phyloP scores from a whole-genome alignment of 345 rosid genomes.

The Sapria himalayana region DNA sequence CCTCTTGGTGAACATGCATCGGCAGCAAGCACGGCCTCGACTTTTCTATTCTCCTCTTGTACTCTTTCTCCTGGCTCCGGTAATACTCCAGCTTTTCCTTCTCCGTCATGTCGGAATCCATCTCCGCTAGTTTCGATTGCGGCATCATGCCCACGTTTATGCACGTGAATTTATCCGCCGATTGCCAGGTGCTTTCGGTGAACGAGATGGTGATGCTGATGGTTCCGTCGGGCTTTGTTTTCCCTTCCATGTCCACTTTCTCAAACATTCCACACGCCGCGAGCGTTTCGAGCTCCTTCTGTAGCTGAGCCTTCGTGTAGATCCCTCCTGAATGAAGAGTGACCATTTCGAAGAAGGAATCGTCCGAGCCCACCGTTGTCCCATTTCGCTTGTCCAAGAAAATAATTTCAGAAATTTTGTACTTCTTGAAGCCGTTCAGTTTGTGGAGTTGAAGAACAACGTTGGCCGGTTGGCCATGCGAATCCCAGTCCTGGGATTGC shows the following conservation, averaged over 20 bases:
- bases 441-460: constrained; percentile 57
- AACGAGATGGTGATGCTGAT: constrained; percentile 43
- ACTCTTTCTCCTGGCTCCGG: constrained; percentile 69
- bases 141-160: constrained; percentile 77
- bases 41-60: constrained; percentile 57
- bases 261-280: constrained; percentile 98
- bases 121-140: constrained; percentile 66
- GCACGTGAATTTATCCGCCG: constrained; percentile 67
- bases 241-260: constrained; percentile 78
- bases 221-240: constrained; percentile 68
- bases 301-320: constrained; percentile 63
- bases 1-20: constrained; percentile 28
- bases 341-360: constrained; percentile 96
- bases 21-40: constrained; percentile 77
- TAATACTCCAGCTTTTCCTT: constrained; percentile 85
- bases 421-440: constrained; percentile 72
- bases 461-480: constrained; percentile 83
- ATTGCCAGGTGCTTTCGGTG: constrained; percentile 83
- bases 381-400: constrained; percentile 49
- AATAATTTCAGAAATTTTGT: constrained; percentile 58
- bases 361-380: constrained; percentile 56
- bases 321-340: constrained; percentile 61
- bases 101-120: constrained; percentile 91
- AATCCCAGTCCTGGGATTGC: constrained; percentile 58
- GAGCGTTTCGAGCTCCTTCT: constrained; percentile 71